Evolutionary conservation across 176 grass and related monocot genomes (phyloP), one percentile per base, ranked within the genome.

Genomic region (Cymbopogon citratus): DNA sequence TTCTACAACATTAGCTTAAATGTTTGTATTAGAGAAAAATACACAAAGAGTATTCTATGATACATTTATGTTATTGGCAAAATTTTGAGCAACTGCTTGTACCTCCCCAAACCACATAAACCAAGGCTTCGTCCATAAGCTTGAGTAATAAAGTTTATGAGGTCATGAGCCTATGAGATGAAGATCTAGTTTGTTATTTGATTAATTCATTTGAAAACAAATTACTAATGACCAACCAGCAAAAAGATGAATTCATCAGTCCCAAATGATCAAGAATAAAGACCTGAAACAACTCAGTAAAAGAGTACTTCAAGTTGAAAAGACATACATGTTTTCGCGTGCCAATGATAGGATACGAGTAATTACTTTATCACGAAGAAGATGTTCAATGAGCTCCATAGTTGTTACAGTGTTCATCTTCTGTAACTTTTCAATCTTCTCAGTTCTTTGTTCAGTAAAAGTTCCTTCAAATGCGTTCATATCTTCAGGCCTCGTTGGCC

Each of bases 311-410:
- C 2, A 90, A 86, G 87, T 89, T 85, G 82, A 85, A 84, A 93
- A 85, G 46, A 5, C 95, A 88, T 98, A 98, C 95, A 98, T 98
- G 95, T 92, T 93, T 91, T 86, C 88, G 38, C 86, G 86, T 91
- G 95, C 95, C 95, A 98, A 87, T 83, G 90, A 85, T 71, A 98
- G 95, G 81, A 98, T 89, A 63, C 80, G 71, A 92, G 92, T 94
- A 91, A 89, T 89, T 98, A 92, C 95, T 98, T 94, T 98, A 70
- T 98, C 86, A 56, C 75, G 77, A 69, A 98, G 90, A 80, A 98
- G 73, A 88, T 98, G 90, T 40, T 83, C 84, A 67, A 98, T 86
- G 67, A 98, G 77, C 82, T 94, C 95, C 63, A 93, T 52, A 76
- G 95, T 89, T 80, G 87, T 85, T 35, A 90, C 69, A 69, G 44